Evolutionary conservation across 306 rosid genomes (phyloP), one percentile per base, ranked within the genome.

Genomic region (Lotus japonicus): DNA sequence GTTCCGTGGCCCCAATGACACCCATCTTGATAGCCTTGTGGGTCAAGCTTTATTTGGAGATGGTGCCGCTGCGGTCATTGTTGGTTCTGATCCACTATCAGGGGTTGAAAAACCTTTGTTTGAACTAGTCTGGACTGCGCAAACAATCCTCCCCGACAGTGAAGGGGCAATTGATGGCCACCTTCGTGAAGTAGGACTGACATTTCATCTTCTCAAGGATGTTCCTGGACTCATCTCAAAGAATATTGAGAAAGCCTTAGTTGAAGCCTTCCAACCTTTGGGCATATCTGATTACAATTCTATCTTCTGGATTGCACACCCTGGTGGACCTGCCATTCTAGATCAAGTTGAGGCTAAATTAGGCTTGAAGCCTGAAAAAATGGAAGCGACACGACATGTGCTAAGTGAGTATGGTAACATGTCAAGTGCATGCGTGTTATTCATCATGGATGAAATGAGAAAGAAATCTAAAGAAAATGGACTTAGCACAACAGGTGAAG

Each of bases 261-360:
- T 26, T 5, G 75, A 76, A 51, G 81, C 76, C 35, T 77, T 69
- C 7, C 50, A 70, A 11, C 76, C 76, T 0, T 52, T 77, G 4
- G 76, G 81, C 10, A 77, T 77, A 15, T 68, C 81, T 18, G 76
- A 77, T 53, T 77, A 70, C 7, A 69, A 77, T 60, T 77, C 76
- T 3, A 42, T 77, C 15, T 77, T 77, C 7, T 77, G 81, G 76
- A 63, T 63, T 33, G 76, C 76, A 13, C 76, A 77, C 13, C 71
- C 67, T 5, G 81, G 77, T 53, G 81, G 72, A 1, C 72, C 81
- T 0, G 60, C 81, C 0, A 77, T 77, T 61, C 39, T 77, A 0
- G 81, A 77, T 46, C 77, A 77, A 9, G 76, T 77, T 21, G 76
- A 77, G 76, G 66, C 52, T 11, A 63, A 77, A 41, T 56, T 77